Evolutionary conservation across 129 eudicot species (phyloP), one percentile per base, ranked within the genome.

Genomic region (Artemisia tridentata): DNA sequence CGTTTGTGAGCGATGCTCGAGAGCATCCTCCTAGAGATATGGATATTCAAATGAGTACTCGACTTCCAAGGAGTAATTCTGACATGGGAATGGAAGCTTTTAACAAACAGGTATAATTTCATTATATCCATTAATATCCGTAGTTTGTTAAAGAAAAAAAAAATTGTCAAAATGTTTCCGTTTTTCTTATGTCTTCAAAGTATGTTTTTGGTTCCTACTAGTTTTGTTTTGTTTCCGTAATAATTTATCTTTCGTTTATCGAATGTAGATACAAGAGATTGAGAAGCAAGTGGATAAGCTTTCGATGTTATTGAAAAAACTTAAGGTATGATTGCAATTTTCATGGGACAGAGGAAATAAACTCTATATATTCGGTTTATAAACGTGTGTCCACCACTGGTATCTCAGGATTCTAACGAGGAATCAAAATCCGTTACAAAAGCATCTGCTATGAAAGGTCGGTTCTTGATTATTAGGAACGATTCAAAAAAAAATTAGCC

Each of bases 401-500:
- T 73, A 65, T 78, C 14, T 23, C 75, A 93, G 99, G 96, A 87
- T 75, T 90, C 97, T 11, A 88, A 93, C 27, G 97, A 93, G 88
- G 99, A 93, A 75, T 89, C 99, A 52, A 90, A 87, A 65, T 80
- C 95, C 56, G 99, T 93, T 74, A 93, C 96, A 3, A 93, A 90
- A 62, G 99, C 99, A 25, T 86, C 96, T 53, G 75, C 97, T 2
- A 93, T 93, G 99, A 93, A 93, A 90, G 92, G 99, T 93, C 19
- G 75, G 68, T 55, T 73, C 55, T 61, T 46, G 0, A 17, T 55
- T 16, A 53, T 25, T 13, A 41, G 47, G 31, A 71, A 27, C 10
- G 12, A 53, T 25, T 52, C 25, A 41, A 8, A 70, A 0, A 38
- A 2, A 19, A 2, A 18, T 17, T 49, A 17, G 49, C 11, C 43